These are phyloP conservation scores for Inonotus obliquus DNA, from an alignment of 1,284 basidiomycete genomes.

Conservation along the genomic window DNA sequence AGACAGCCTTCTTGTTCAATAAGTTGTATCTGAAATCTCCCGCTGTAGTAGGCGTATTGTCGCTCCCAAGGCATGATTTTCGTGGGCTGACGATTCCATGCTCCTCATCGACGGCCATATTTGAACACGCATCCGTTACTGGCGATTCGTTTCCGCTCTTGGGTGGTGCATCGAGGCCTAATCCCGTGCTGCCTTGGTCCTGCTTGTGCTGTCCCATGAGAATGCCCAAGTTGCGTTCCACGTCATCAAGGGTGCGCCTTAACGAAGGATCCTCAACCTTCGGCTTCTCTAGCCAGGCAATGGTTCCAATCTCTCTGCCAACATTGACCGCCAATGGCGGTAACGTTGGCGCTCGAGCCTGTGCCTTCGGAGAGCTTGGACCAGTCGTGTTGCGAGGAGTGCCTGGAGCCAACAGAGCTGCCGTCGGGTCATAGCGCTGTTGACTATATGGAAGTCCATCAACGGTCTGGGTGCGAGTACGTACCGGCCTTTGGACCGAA, in stretches of 20 bases:
- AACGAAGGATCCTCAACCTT: slow-evolving; percentile 36
- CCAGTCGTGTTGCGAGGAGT: neutral
- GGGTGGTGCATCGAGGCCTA: slow-evolving; percentile 1
- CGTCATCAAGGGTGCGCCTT: slow-evolving; percentile 40
- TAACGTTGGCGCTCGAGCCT: neutral
- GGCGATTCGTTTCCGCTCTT: neutral
- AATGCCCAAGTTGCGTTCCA: slow-evolving; percentile 40
- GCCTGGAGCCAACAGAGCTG: neutral
- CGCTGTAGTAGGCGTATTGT: neutral
- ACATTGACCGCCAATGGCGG: neutral
- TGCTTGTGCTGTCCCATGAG: slow-evolving; percentile 23
- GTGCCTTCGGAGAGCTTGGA: slow-evolving; percentile 8
- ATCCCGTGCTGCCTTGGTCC: neutral
- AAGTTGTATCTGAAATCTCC: slow-evolving; percentile 14
- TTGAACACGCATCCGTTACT: neutral
- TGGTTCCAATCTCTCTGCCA: neutral
- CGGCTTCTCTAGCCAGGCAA: slow-evolving; percentile 32
- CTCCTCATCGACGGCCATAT: slow-evolving; percentile 4
- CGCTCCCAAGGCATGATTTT: neutral
- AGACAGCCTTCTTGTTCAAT: slow-evolving; percentile 12
- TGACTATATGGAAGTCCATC: slow-evolving; percentile 16
- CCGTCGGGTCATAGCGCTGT: slow-evolving; percentile 7
- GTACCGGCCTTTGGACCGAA: neutral
- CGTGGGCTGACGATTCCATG: neutral
- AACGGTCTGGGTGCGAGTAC: slow-evolving; percentile 12